A percentile compares a stretch with the other conserved stretches of the same genome.
These are phyloP conservation scores for Pharnaceum exiguum DNA, from an alignment of 148 eudicot species.

Conservation along the genomic window DNA sequence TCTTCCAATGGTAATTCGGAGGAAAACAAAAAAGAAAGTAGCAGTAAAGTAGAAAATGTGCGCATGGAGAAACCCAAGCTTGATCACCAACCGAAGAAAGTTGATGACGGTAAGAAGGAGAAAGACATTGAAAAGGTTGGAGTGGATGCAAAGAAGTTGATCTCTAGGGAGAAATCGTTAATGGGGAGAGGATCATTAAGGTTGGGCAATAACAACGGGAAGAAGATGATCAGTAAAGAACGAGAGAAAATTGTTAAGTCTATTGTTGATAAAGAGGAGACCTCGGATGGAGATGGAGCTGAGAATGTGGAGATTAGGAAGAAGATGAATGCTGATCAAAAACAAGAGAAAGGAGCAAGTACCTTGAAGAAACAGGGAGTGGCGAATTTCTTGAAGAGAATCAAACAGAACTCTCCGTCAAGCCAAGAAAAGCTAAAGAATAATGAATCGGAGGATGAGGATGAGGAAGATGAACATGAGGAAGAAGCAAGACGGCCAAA, in stretches of 20 bases:
- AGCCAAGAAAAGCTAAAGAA: constrained; percentile 23
- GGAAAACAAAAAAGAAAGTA: background rate
- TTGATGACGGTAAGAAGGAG: constrained; percentile 1
- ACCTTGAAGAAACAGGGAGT: constrained; percentile 34
- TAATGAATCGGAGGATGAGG: constrained; percentile 2
- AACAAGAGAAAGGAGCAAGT: constrained; percentile 16
- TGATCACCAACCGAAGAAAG: constrained; percentile 10
- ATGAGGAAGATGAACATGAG: constrained; percentile 7
- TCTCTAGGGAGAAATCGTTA: constrained; percentile 17
- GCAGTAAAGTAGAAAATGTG: constrained; percentile 2
- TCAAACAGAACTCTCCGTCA: constrained; percentile 29
- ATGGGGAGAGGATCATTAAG: constrained; percentile 20
- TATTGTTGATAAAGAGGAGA: constrained; percentile 2
- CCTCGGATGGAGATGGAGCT: constrained; percentile 14
- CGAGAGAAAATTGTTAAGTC: constrained; percentile 8
- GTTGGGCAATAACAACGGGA: constrained; percentile 19
- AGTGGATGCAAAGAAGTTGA: constrained; percentile 16
- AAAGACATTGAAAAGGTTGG: background rate
- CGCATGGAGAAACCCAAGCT: constrained; percentile 14
- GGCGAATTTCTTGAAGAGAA: constrained; percentile 32
- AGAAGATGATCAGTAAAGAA: constrained; percentile 19
- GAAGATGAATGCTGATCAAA: constrained; percentile 12
- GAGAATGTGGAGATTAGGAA: constrained; percentile 1
- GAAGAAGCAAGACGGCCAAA: background rate
- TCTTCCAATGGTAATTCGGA: background rate